Conservation (phyloP, 106 monocot species). For the Acorus gramineus region DNA sequence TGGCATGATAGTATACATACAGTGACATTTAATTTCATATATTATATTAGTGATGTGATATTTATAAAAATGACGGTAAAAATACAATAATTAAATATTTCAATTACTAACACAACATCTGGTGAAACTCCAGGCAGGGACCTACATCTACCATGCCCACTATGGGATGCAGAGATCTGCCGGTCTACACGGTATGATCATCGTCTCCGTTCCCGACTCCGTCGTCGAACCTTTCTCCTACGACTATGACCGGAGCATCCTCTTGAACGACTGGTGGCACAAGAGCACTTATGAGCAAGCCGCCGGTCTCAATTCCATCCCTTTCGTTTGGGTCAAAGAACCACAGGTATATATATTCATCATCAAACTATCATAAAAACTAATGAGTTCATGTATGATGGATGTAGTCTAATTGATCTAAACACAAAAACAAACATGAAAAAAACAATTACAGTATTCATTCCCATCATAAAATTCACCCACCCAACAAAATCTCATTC, state of each 20-base stretch:
- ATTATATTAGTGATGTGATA: too few species aligned
- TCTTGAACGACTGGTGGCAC: constrained; percentile 96
- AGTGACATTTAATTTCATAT: too few species aligned
- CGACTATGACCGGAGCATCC: constrained; percentile 47
- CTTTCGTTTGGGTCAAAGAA: constrained; percentile 56
- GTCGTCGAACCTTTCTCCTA: constrained; percentile 54
- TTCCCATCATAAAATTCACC: too few species aligned
- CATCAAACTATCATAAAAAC: not conserved
- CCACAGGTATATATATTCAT: constrained; percentile 35
- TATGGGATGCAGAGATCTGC: constrained; percentile 83
- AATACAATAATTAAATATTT: too few species aligned
- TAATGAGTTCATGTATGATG: too few species aligned
- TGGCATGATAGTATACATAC: too few species aligned
- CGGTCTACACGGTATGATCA: constrained; percentile 66
- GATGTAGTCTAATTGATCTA: not conserved
- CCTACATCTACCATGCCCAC: constrained; percentile 79
- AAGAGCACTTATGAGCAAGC: constrained; percentile 58
- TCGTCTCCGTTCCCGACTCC: constrained; percentile 26
- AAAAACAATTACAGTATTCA: too few species aligned
- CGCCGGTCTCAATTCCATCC: constrained; percentile 30
- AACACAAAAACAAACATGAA: too few species aligned
- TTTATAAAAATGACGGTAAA: too few species aligned
- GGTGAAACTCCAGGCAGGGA: constrained; percentile 41
- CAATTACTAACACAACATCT: too few species aligned
- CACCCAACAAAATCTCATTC: too few species aligned